A percentile compares a stretch with the other conserved stretches of the same genome.
Evolutionary conservation across 768 basidiomycete genomes (phyloP).

Genomic region (Cubamyces lactineus): DNA sequence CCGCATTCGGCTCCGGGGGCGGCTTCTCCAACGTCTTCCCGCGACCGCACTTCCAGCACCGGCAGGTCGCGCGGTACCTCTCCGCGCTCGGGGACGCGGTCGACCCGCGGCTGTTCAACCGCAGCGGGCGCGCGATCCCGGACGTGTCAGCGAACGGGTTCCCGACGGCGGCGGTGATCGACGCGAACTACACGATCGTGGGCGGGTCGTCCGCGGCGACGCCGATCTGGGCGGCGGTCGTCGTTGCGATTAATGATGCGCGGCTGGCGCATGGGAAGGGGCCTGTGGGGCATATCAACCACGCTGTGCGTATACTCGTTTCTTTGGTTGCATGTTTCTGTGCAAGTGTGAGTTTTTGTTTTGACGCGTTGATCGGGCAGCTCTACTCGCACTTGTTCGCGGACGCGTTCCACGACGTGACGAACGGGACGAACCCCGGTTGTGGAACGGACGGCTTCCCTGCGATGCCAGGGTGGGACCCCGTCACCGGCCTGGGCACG

Average conservation of each 20-base stretch:
- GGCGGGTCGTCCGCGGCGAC: conserved; percentile 60
- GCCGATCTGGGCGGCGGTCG: conserved; percentile 63
- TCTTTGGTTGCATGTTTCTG: too few relatives aligned
- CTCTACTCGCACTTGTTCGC: conserved; percentile 28
- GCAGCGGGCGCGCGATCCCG: conserved; percentile 34
- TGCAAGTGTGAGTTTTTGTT: not conserved
- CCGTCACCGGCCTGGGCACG: conserved; percentile 41
- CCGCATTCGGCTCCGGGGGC: conserved; percentile 38
- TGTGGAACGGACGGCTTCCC: conserved; percentile 42
- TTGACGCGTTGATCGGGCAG: not conserved
- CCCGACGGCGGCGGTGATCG: conserved; percentile 10
- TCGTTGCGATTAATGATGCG: conserved; percentile 53
- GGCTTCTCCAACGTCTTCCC: conserved; percentile 47
- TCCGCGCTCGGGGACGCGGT: conserved; percentile 31
- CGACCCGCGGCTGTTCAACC: conserved; percentile 23
- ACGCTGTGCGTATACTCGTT: conserved; percentile 19
- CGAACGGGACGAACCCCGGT: conserved; percentile 38
- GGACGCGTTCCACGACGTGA: conserved; percentile 39
- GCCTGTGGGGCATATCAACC: conserved; percentile 40
- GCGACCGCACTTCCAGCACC: conserved; percentile 40
- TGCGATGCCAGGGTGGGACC: conserved; percentile 39
- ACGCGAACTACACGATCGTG: conserved; percentile 2
- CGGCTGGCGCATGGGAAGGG: conserved; percentile 31
- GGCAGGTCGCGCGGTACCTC: conserved; percentile 35
- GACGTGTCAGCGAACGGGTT: conserved; percentile 40